Base-by-base conservation (phyloP, 768 basidiomycete species). In the Chalciporus chontae region DNA sequence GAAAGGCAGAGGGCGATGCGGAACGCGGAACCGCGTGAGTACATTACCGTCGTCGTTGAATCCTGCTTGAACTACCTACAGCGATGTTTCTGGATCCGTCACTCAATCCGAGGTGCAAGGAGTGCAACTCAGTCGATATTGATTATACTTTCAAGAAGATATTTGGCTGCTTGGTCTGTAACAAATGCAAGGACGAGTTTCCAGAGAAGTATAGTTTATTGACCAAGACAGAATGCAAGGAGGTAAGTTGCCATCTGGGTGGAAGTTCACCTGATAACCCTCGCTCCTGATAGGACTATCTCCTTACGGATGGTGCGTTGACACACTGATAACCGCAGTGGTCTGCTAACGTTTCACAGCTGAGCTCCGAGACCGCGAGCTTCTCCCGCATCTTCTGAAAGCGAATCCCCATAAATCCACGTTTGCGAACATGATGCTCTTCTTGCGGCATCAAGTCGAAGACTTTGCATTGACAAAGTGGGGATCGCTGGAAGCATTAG, bases 351-450 rank as follows among this genome's bases (percentile, higher is more conserved):
- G 49, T 27, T 18, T 31, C 32, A n/a, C 59, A 93, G 92, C 94
- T 27, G 96, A 99, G 64, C 76, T 99, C 23, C 84, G 87, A 49
- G 96, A 99, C 64, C 83, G 90, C 60, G 91, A 96, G 58, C 72
- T 87, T 15, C 79, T 99, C 56, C 96, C 95, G 0, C 96, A 99
- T 67, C 74, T 95, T 21, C 77, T 98, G 50, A 92, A 94, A 63
- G 88, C 91, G 17, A 97, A 97, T 66, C 94, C 92, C 4, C 94
- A 96, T 72, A 87, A 90, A 56, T 88, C 93, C 10, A 94, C 91
- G 0, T 98, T 90, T 64, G 89, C 90, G 31, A 99, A 98, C 74
- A 98, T 98, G 96, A 98, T 98, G 96, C 77, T 99, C 18, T 98
- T 89, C 70, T 76, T 97, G 5, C 84, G 96, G 29, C 87, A 75